phyloP scores from a whole-genome alignment of 495 filamentous ascomycete genomes.

The Cercophora scortea region DNA sequence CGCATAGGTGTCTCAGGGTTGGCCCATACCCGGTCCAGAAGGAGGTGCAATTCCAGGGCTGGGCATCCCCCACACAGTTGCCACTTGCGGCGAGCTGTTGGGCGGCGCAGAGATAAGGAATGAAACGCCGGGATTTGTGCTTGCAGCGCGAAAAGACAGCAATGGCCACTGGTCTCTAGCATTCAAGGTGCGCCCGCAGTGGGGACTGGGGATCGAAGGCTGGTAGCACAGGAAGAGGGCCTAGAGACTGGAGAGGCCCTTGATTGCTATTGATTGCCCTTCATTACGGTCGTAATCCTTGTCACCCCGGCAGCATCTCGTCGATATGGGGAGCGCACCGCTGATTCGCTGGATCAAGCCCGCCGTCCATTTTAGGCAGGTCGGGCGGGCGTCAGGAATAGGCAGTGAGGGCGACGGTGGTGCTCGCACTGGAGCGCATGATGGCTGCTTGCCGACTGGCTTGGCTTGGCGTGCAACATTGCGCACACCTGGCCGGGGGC shows the following conservation, averaged over 20 bases:
- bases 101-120: slow-evolving; percentile 2
- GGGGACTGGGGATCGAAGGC: too few relatives aligned
- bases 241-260: too few relatives aligned
- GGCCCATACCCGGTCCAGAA: too few relatives aligned
- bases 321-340: neutral
- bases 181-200: neutral
- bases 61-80: neutral
- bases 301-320: neutral
- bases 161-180: neutral
- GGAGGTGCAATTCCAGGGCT: too few relatives aligned
- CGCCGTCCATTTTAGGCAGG: slow-evolving; percentile 10
- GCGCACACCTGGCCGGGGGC: too few relatives aligned
- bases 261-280: neutral
- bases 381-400: slow-evolving; percentile 6
- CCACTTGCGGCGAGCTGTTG: slow-evolving; percentile 1
- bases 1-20: neutral
- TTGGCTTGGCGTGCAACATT: neutral
- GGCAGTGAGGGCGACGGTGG: neutral
- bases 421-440: neutral
- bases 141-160: neutral
- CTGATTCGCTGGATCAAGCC: slow-evolving; percentile 6
- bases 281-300: neutral
- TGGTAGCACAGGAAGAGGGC: too few relatives aligned
- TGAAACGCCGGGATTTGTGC: neutral
- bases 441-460: neutral